Percentiles rank a stretch among this genome's conserved stretches.
phyloP scores from a whole-genome alignment of 2,329 filamentous ascomycete genomes.

The Thelonectria blattea region DNA sequence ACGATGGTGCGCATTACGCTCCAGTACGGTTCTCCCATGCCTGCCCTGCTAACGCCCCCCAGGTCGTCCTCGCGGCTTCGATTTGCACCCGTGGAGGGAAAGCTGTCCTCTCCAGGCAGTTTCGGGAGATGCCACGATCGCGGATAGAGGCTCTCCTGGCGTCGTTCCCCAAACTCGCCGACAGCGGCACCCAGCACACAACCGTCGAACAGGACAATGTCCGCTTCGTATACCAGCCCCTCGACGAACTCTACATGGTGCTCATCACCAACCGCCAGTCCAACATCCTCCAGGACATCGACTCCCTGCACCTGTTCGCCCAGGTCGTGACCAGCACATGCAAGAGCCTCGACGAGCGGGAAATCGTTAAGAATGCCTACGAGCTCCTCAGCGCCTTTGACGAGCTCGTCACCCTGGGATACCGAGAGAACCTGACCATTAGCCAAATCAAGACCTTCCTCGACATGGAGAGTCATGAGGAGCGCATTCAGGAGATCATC shows the following conservation, averaged over 20 bases:
- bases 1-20: constrained; percentile 47
- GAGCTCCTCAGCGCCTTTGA: constrained; percentile 97
- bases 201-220: constrained; percentile 99
- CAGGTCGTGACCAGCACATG: constrained; percentile 97
- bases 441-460: constrained; percentile 99
- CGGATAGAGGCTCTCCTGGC: constrained; percentile 95
- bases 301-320: constrained; percentile 95
- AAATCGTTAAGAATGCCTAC: constrained; percentile 93
- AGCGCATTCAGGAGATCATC: constrained; percentile 98
- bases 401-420: constrained; percentile 93
- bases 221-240: constrained; percentile 97
- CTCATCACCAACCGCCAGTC: constrained; percentile 99
- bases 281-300: constrained; percentile 99
- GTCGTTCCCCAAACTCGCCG: constrained; percentile 96
- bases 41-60: constrained; percentile 34
- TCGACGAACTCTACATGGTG: constrained; percentile 99
- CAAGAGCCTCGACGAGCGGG: constrained; percentile 93
- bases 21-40: background rate
- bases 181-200: constrained; percentile 95
- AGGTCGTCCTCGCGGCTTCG: constrained; percentile 98
- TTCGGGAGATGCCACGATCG: constrained; percentile 96
- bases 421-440: constrained; percentile 93
- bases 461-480: constrained; percentile 99
- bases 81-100: constrained; percentile 99
- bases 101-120: constrained; percentile 96